These are phyloP conservation scores for Mucor mucedo DNA, from an alignment of 371 early-diverging fungal genomes.

Conservation along the genomic window DNA sequence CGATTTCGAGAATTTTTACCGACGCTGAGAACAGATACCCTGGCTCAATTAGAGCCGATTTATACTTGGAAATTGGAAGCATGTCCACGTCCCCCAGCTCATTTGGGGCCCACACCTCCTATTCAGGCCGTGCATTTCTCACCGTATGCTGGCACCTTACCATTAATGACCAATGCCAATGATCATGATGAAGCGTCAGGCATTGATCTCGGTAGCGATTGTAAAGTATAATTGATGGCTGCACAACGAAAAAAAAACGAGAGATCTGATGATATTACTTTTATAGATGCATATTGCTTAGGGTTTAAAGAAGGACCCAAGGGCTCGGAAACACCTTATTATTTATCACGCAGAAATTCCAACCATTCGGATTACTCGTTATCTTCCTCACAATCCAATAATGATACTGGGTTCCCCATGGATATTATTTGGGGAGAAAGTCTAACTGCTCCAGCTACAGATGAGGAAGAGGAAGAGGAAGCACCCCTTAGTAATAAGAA, in stretches of 20 bases:
- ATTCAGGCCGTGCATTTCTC: slow-evolving; percentile 41
- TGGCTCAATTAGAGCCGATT: slow-evolving; percentile 35
- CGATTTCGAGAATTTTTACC: slow-evolving; percentile 40
- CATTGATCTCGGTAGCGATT: slow-evolving; percentile 49
- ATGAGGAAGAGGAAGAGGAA: neutral
- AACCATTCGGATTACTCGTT: slow-evolving; percentile 33
- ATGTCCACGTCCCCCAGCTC: slow-evolving; percentile 51
- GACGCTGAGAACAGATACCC: slow-evolving; percentile 44
- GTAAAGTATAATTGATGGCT: slow-evolving; percentile 16
- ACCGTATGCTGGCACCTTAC: slow-evolving; percentile 40
- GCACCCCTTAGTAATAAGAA: neutral
- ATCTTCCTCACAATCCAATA: slow-evolving; percentile 17
- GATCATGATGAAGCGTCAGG: slow-evolving; percentile 31
- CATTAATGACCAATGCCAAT: slow-evolving; percentile 35
- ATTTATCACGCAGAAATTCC: slow-evolving; percentile 39
- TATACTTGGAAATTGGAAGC: slow-evolving; percentile 46
- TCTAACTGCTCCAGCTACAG: slow-evolving; percentile 1
- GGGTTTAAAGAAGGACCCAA: slow-evolving; percentile 40
- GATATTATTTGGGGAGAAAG: slow-evolving; percentile 39
- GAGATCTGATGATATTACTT: neutral
- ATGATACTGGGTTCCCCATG: slow-evolving; percentile 25
- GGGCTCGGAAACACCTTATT: slow-evolving; percentile 34
- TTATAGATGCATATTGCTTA: slow-evolving; percentile 46
- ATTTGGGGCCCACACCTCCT: slow-evolving; percentile 53
- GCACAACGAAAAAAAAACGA: neutral